Evolutionary conservation across 2,329 filamentous ascomycete species (phyloP), one percentile per base, ranked within the genome.

Genomic region (Xylariaceae sp.): DNA sequence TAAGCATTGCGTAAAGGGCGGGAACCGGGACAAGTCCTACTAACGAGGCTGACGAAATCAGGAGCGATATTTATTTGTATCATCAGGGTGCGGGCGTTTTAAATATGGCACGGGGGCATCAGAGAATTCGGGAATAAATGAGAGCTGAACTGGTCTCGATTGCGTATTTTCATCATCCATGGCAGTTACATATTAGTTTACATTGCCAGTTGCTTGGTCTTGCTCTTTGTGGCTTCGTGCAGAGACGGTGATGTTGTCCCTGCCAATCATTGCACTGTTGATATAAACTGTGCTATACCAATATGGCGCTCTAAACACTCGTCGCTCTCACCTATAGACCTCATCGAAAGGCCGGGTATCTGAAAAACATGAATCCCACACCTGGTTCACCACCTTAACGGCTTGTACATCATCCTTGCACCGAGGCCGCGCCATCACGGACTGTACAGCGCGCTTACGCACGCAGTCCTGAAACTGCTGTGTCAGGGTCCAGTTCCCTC

Each of bases 301-400:
- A 21, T 30, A 24, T 36, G 36, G 32, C 29, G 40, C 2, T 48
- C 30, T 18, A 39, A 39, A 16, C 11, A 42, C 3, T 24, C 13
- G 15, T 16, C 6, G n/a, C 10, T 16, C 48, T 76, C 72, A 93
- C 71, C 91, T 86, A 72, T 96, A 99, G 47, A 99, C 92, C 71
- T 97, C 93, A 72, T 97, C 92, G 73, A 99, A 99, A 2, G 94
- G 94, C 67, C 94, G 81, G 3, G 93, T 97, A 73, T 99, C 94
- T 45, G 84, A 78, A 71, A 96, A 99, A 73, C 94, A 99, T 65
- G 92, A 97, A 63, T 96, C 92, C 91, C 93, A 99, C n/a, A 99
- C 94, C 73, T 96, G 88, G 73, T 97, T 94, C 53, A 99, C 91
- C 21, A 95, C 86, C 75, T 89, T 91, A 45, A 85, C 83, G 3